Evolutionary conservation across 1,139 yeast species (phyloP).

Genomic region (Geotrichum carabidarum): DNA sequence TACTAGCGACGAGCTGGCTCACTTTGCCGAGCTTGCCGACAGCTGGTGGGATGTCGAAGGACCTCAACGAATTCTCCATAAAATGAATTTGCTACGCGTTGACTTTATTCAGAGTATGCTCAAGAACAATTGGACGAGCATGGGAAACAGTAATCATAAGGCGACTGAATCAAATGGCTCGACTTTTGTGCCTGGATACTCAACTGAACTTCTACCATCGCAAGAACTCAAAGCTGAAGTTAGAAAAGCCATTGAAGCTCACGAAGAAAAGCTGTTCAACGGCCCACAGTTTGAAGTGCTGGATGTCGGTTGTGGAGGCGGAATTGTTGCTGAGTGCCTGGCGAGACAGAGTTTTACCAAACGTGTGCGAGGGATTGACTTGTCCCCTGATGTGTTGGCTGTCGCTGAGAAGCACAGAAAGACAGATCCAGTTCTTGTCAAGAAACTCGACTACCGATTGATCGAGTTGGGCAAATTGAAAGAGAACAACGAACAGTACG

Average conservation of each 20-base stretch:
- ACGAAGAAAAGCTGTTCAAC: constrained; percentile 24
- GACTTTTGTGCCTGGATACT: constrained; percentile 67
- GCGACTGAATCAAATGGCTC: constrained; percentile 30
- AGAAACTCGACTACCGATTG: constrained; percentile 55
- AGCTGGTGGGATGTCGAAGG: constrained; percentile 97
- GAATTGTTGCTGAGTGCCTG: constrained; percentile 78
- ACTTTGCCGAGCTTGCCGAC: constrained; percentile 78
- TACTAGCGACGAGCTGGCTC: constrained; percentile 55
- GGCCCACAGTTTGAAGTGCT: constrained; percentile 47
- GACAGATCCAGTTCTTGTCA: constrained; percentile 56
- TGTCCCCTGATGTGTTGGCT: constrained; percentile 72
- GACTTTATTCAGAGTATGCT: constrained; percentile 72
- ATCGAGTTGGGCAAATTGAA: constrained; percentile 55
- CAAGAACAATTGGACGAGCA: constrained; percentile 44
- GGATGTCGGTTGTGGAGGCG: constrained; percentile 98
- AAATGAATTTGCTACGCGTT: constrained; percentile 86
- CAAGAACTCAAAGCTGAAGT: constrained; percentile 8
- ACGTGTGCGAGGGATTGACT: constrained; percentile 74
- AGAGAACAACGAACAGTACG: constrained; percentile 46
- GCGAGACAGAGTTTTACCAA: constrained; percentile 58
- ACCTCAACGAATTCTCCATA: constrained; percentile 85
- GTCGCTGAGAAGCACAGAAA: constrained; percentile 69
- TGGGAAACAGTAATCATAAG: constrained; percentile 23
- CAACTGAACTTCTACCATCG: constrained; percentile 57
- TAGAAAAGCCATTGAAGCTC: background rate